Evolutionary conservation across 768 basidiomycete genomes (phyloP), one percentile per base, ranked within the genome.

Genomic region (Podaxis sp.): DNA sequence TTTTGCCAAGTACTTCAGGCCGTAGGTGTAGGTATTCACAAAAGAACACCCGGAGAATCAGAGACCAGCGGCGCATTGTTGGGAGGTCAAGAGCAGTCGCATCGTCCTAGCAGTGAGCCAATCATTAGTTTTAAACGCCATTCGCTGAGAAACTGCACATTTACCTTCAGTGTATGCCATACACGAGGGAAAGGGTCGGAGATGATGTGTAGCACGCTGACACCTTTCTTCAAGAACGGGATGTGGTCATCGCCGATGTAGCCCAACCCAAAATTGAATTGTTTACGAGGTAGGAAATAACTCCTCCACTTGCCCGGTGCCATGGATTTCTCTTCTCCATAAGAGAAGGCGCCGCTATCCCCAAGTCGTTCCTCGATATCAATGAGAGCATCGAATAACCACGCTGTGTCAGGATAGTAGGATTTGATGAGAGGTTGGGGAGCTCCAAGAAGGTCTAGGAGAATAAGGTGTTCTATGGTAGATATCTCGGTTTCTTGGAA

Each of bases 241-340:
- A 94, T 74, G 68, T 99, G 97, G 75, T 99, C 97, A 73, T 99
- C 97, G 44, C 86, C 93, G 64, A 96, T 88, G 68, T 87, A 84
- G 2, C 86, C 87, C 19, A 75, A 71, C 64, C 80, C 82, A 39
- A 71, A 65, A 24, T 78, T 75, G 17, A 63, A 68, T 1, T 71
- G 72, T 1, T 67, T 69, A 53, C 91, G 82, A 46, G 83, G 76
- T 24, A 76, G 68, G 76, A 96, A 95, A 74, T 88, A 96, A 67
- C 88, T 89, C 6, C 64, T 74, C 82, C 83, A 87, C 57, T 76
- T 76, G 3, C 76, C 81, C n/a, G 77, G 70, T 40, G 79, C 73
- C 83, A 85, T 79, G 52, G 68, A 69, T 52, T 70, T 73, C 19
- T 80, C 77, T 4, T 81, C 74, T 0, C 75, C 79, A 59, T 81